Percentiles rank a stretch among this genome's conserved stretches.
These are phyloP conservation scores for Telopea speciosissima DNA, from an alignment of 177 flowering plant genomes.

Conservation along the genomic window DNA sequence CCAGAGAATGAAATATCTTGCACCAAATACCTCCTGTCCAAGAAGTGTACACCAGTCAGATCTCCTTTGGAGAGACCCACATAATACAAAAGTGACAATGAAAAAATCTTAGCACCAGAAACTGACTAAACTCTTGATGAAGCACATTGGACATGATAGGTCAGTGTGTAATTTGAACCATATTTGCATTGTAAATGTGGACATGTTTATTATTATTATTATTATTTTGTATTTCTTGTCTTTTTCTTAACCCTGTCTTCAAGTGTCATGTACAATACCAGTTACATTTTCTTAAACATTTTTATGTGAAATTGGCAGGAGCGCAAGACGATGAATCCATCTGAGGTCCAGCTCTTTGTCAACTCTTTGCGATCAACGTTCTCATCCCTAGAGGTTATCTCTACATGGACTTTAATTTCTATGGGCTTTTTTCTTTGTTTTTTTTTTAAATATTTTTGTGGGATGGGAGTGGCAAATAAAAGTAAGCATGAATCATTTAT, in stretches of 20 bases:
- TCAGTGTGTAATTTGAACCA: background rate
- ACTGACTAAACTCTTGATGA: background rate
- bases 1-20: no score
- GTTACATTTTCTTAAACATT: background rate
- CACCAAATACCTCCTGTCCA: no score
- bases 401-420: background rate
- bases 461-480: background rate
- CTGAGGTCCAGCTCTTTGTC: conserved; percentile 61
- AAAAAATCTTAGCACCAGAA: background rate
- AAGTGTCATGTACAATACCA: background rate
- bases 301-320: conserved; percentile 48
- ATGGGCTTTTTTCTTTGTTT: background rate
- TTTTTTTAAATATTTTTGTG: no score
- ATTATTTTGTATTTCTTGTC: background rate
- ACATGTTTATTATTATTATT: background rate
- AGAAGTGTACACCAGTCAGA: background rate
- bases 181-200: background rate
- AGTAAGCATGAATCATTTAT: background rate
- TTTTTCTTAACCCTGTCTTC: background rate
- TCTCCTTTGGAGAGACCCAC: background rate
- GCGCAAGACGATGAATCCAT: conserved; percentile 58
- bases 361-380: conserved; percentile 70
- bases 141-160: background rate
- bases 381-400: conserved; percentile 62
- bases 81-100: background rate